These are phyloP conservation scores for Hamigera avellanea DNA, from an alignment of 495 filamentous ascomycete genomes.

Conservation along the genomic window DNA sequence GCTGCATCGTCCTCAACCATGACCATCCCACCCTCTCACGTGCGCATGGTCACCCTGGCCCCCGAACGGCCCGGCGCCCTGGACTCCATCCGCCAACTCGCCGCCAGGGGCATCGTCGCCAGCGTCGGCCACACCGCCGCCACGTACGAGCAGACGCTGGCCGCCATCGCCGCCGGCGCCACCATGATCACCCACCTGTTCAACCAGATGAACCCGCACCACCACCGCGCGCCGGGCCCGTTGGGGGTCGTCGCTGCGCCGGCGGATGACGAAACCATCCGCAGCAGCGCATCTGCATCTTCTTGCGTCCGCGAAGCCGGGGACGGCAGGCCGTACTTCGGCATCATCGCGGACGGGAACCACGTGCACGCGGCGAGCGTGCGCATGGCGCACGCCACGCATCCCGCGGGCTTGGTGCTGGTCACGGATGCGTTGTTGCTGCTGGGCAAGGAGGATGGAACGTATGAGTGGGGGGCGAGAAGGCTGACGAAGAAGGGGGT, in stretches of 20 bases:
- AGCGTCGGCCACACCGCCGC: conserved; percentile 60
- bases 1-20: too few species aligned
- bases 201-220: conserved; percentile 66
- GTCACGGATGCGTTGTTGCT: conserved; percentile 40
- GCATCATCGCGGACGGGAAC: conserved; percentile 37
- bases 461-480: conserved; percentile 56
- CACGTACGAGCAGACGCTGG: conserved; percentile 47
- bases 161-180: conserved; percentile 45
- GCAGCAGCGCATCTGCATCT: background rate
- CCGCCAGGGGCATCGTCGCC: conserved; percentile 34
- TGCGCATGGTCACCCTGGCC: conserved; percentile 57
- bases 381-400: conserved; percentile 28
- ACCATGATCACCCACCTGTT: conserved; percentile 69
- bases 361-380: conserved; percentile 37
- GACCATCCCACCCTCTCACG: conserved; percentile 10
- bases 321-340: conserved; percentile 29
- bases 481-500: conserved; percentile 45
- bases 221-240: conserved; percentile 60
- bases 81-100: conserved; percentile 39
- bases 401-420: conserved; percentile 31
- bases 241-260: conserved; percentile 2
- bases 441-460: conserved; percentile 49
- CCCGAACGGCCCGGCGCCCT: conserved; percentile 48
- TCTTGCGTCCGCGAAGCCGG: background rate
- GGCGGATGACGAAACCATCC: conserved; percentile 1